A percentile compares a stretch with the other conserved stretches of the same genome.
Evolutionary conservation across 108 stramenopile genomes (phyloP).

Genomic region (Nannochloropsis oceanica): DNA sequence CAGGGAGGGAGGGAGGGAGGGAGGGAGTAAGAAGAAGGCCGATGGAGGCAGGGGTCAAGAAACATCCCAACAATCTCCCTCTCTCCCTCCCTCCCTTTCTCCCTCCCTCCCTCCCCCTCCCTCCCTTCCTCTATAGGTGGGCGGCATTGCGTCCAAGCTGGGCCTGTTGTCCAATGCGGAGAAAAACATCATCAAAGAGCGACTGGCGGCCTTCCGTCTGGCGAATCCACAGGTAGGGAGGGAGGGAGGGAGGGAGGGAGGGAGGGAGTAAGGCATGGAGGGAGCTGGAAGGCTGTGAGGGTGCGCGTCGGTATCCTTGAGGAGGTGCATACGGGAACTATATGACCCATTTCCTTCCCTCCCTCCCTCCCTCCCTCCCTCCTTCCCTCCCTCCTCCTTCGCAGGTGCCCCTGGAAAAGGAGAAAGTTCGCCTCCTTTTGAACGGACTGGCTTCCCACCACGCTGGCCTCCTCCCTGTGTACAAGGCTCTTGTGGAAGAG

Average conservation of each 20-base stretch:
- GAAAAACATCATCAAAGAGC: constrained; percentile 43
- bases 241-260: not conserved
- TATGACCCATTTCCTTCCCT: not conserved
- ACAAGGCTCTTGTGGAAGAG: constrained; percentile 73
- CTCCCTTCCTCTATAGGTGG: not conserved
- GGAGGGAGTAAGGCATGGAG: not conserved
- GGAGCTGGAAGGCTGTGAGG: not conserved
- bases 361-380: not conserved
- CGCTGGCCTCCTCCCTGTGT: constrained; percentile 72
- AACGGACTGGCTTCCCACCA: constrained; percentile 75
- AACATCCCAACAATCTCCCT: too few relatives aligned
- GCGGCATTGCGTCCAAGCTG: constrained; percentile 5
- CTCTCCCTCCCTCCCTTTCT: not conserved
- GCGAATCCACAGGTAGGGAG: constrained; percentile 16
- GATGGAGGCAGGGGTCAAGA: too few relatives aligned
- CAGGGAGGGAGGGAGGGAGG: not conserved
- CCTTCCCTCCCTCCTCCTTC: constrained; percentile 31
- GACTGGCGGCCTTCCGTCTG: constrained; percentile 48
- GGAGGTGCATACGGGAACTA: not conserved
- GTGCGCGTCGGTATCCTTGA: not conserved
- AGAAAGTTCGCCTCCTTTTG: constrained; percentile 43
- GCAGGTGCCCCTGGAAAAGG: constrained; percentile 53
- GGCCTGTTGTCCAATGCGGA: constrained; percentile 47
- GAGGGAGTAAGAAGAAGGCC: too few relatives aligned
- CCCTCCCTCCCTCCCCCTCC: not conserved